Evolutionary conservation across 768 basidiomycete genomes (phyloP), one percentile per base, ranked within the genome.

Genomic region (Paxillus rubicundulus): DNA sequence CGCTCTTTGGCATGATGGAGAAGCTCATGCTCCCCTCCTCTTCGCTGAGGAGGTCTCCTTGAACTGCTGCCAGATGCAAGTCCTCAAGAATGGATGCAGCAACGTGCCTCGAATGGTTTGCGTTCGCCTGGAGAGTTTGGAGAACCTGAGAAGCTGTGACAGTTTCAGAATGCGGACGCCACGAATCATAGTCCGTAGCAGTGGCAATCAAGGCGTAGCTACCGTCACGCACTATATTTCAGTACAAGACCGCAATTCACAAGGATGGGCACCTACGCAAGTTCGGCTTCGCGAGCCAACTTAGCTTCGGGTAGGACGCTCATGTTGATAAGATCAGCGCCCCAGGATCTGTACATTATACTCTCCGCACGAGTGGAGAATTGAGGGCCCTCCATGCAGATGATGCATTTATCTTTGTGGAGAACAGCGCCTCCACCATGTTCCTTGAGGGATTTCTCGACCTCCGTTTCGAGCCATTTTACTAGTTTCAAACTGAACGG

Each of bases 341-440:
- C 96, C 89, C 91, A 95, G 43, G 79, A 77, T 18, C 93, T 79
- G 70, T 98, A 97, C 94, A 97, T 93, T 62, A 81, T 62, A 63
- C 91, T 94, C 80, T 99, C 96, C 16, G 96, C 96, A 34, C 96
- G 76, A n/a, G 96, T 99, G 50, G 93, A 96, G 77, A 99, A 99
- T 71, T 94, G 93, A 30, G 90, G 90, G 45, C 95, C 95, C 67
- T 98, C 94, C 92, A 98, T 98, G 66, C 92, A 94, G 44, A 98
- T 87, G 52, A 98, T 82, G 17, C 85, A 87, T 77, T 87, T 93
- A 27, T 82, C 87, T 47, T 81, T 84, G 70, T 93, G 91, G 49
- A 98, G 70, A 70, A 81, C 74, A 34, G 86, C 82, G 1, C 77
- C 79, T 9, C 76, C 69, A 2, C 84, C 86, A 33, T 84, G 77